Base-by-base conservation (phyloP, 228 moss, liverwort and hornwort genomes). In the Sphagnum fallax region DNA sequence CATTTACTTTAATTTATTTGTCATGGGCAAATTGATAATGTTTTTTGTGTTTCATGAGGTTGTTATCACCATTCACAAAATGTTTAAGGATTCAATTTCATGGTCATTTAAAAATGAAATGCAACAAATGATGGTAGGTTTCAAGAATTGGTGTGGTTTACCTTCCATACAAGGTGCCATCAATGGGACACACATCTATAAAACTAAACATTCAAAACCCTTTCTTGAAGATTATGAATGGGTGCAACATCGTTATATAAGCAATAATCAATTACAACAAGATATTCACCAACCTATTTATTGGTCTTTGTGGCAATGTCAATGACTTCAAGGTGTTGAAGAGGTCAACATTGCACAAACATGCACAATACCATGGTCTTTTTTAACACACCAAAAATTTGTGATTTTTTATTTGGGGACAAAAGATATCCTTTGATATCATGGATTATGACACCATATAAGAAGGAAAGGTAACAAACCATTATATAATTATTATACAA, bases 171-270 rank as follows among this genome's bases (percentile, higher is more conserved):
- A 61, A 18, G 70, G 70, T n/a, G 32, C 51, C 4, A 61, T 70
- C 49, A 60, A 70, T n/a, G 70, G 60, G 5, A 60, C 60, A 4
- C 70, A 70, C 12, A 61, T 70, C 10, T 51, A 60, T 48, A 61
- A 60, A 49, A 5, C 15, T 60, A 60, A 60, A 50, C 70, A 60
- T 14, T n/a, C 59, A 47, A 47, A 58, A 0, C 48, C 51, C 61
- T 10, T 49, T 11, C 47, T 60, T 70, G 60, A 9, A 49, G 70
- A 70, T 47, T 70, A 61, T 15, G 48, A 61, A 50, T 8, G 15
- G 16, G 16, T 70, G 61, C 60, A 70, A 16, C 13, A 53, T 69
- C 5, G 18, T 61, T 50, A 8, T 70, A 47, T 61, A 70, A 48
- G 70, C 60, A 4, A 16, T 70, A 6, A 60, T 70, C 60, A 47